Conservation (phyloP, 352 stramenopile species). For the Thalassiosira sp. region DNA sequence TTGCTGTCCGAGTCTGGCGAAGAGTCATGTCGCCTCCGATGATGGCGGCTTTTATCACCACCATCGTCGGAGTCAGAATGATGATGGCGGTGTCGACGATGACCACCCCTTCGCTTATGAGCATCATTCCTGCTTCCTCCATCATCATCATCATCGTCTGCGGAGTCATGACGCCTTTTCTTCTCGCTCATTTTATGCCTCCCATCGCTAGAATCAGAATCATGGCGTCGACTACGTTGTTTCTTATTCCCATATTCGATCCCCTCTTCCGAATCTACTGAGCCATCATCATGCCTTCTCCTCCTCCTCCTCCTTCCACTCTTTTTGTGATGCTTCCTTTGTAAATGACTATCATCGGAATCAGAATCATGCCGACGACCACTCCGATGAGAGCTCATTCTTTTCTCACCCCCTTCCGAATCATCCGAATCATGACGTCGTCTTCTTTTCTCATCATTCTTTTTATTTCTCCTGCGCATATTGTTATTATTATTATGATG, state of each 20-base stretch:
- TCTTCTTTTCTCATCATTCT: not conserved
- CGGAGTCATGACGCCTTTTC: not conserved
- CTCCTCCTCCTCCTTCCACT: not conserved
- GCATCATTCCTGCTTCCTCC: not conserved
- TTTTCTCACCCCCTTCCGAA: not conserved
- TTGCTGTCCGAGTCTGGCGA: not conserved
- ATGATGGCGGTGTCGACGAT: not conserved
- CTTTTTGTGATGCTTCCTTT: not conserved
- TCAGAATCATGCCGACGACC: conserved; percentile 55
- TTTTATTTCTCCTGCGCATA: not conserved
- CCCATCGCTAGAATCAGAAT: conserved; percentile 17
- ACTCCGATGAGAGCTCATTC: not conserved
- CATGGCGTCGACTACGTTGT: conserved; percentile 12
- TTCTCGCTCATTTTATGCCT: not conserved
- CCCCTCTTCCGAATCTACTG: conserved; percentile 19
- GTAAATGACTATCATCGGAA: conserved; percentile 29
- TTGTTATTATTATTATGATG: not conserved
- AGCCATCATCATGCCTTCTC: conserved; percentile 30
- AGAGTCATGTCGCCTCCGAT: not conserved
- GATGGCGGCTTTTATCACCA: not conserved
- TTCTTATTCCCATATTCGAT: conserved; percentile 6
- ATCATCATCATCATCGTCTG: conserved; percentile 2
- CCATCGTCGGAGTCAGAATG: not conserved
- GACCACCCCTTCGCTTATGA: not conserved
- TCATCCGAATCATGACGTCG: not conserved